Base-by-base conservation (phyloP, 306 rosid genomes). In the Alnus rubra region DNA sequence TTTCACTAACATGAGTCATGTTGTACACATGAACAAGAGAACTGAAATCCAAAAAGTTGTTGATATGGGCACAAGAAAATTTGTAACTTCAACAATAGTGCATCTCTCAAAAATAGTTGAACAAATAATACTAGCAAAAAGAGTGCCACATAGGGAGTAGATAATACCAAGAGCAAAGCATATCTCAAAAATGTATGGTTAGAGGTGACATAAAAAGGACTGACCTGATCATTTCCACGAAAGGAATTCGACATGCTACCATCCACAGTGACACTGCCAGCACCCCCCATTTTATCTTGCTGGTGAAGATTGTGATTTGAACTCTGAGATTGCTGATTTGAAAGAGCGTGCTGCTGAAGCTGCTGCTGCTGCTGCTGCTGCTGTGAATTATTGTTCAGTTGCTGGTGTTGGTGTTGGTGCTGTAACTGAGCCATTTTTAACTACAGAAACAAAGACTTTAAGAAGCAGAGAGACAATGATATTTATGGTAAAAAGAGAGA, bases 191-290 rank as follows among this genome's bases (percentile, higher is more conserved):
- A 68, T 37, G 31, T 12, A 51, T 39, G 45, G 37, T 23, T 51
- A 74, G 55, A 33, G 45, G 63, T 75, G 73, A 70, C 74, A 60
- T 77, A 65, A 42, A 75, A 77, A 79, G 83, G 87, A 83, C 91
- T 68, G 88, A 96, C 99, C 97, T 96, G 99, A 51, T 96, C 99
- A 86, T 90, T 96, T 88, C 97, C 99, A 71, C 99, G 92, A 73
- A 91, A 96, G 59, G 98, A 91, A 82, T 93, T 96, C 33, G 99
- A 89, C 90, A 96, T 89, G 86, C 96, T 88, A 59, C 97, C 97
- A 60, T 96, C 98, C 86, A 92, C 86, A 48, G 87, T 88, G 77
- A 88, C 92, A 75, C 93, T 90, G 58, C 91, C 97, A 79, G 89
- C 90, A 80, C 90, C 94, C 56, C 89, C 97, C 76, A 88, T 88